Evolutionary conservation across 495 filamentous ascomycete species (phyloP), one percentile per base, ranked within the genome.

Genomic region (Penicillium longicatenatum): DNA sequence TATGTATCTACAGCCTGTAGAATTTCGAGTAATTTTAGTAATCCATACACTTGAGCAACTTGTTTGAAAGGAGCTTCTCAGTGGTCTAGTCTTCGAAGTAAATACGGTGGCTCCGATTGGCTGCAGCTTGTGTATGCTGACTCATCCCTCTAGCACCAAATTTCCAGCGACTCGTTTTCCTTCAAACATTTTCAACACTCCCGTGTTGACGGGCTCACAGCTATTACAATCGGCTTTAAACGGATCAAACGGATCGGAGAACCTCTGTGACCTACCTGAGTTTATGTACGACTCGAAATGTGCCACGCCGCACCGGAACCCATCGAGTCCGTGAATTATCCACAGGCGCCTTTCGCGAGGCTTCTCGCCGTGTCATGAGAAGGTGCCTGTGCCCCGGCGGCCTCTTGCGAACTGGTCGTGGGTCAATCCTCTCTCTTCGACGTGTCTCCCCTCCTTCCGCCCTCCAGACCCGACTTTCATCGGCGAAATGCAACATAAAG

Each of bases 311-410:
- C 52, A 46, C 60, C 57, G 61, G 54, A 64, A 47, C 61, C 64
- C 60, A 63, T 65, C 66, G 70, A 76, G 58, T 67, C 67, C 61
- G 70, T 66, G 70, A 71, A 71, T 61, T 60, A 60, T 62, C 66
- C 68, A 59, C 65, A 65, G 61, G 59, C 62, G 69, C 58, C 65
- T 52, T 69, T 61, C 51, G 55, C 52, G 54, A 65, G 56, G 55
- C 56, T 66, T 55, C 56, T 66, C 57, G 61, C 70, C 69, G 70
- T 75, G 75, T 73, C 77, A 79, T 79, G 77, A 77, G 70, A 72
- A 66, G 64, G 69, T 74, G 67, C 65, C 67, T 75, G 54, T 50
- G 64, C 59, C 53, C 73, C 72, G 65, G 72, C 62, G 69, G 64
- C 63, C 68, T 73, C 64, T 63, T 69, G 58, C 66, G 65, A 69